Evolutionary conservation across 2,329 filamentous ascomycete species (phyloP).

Genomic region (Cladophialophora yegresii): DNA sequence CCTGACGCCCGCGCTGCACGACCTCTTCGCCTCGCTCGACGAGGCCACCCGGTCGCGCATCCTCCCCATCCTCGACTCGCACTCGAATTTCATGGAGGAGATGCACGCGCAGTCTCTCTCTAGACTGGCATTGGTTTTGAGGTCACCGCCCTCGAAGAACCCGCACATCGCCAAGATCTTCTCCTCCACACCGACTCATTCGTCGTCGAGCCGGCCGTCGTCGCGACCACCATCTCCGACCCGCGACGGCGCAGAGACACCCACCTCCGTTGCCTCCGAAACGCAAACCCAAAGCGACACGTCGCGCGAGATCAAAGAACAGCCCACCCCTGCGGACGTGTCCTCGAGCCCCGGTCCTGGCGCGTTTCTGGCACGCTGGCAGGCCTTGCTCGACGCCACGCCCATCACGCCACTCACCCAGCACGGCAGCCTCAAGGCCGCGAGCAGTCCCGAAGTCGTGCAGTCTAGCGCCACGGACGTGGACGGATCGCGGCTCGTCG

Average conservation of each 20-base stretch:
- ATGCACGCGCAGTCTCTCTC: conserved; percentile 57
- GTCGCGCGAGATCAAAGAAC: conserved; percentile 7
- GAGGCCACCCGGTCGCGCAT: conserved; percentile 51
- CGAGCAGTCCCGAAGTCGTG: conserved; percentile 51
- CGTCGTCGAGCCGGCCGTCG: conserved; percentile 8
- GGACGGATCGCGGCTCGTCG: conserved; percentile 43
- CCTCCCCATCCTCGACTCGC: conserved; percentile 58
- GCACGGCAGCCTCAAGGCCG: conserved; percentile 56
- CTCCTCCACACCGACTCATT: conserved; percentile 21
- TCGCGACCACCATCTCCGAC: conserved; percentile 23
- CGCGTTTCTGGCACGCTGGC: conserved; percentile 72
- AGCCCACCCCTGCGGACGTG: conserved; percentile 22
- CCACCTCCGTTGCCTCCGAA: conserved; percentile 1
- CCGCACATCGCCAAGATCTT: conserved; percentile 35
- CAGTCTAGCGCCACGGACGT: conserved; percentile 35
- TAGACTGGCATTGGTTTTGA: conserved; percentile 61
- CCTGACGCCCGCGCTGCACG: conserved; percentile 46
- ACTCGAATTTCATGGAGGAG: conserved; percentile 61
- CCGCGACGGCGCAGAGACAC: conserved; percentile 34
- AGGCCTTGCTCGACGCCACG: conserved; percentile 69
- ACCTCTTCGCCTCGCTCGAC: conserved; percentile 53
- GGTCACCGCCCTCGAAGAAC: conserved; percentile 37
- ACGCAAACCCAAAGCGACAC: conserved; percentile 7
- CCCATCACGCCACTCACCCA: conserved; percentile 63
- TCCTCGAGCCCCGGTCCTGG: conserved; percentile 63